Conservation (phyloP, 495 filamentous ascomycete species). For the Penicillium robsamsonii region DNA sequence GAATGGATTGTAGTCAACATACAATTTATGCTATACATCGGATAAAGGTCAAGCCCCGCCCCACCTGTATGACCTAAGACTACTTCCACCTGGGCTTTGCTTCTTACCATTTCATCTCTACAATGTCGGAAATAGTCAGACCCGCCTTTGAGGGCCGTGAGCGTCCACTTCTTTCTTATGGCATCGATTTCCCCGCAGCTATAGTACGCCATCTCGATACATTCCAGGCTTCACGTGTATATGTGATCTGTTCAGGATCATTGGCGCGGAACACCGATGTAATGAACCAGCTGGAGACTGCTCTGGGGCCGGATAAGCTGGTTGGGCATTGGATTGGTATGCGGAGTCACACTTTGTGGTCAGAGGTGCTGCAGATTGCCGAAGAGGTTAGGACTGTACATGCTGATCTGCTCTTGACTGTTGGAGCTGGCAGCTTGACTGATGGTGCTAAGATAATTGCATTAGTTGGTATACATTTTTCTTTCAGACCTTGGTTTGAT, state of each 20-base stretch:
- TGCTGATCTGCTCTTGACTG: slow-evolving; percentile 57
- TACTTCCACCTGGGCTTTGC: slow-evolving; percentile 1
- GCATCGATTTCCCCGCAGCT: slow-evolving; percentile 50
- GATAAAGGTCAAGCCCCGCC: too few relatives aligned
- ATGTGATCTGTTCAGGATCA: slow-evolving; percentile 60
- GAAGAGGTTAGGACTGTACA: slow-evolving; percentile 45
- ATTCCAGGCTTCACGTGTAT: slow-evolving; percentile 53
- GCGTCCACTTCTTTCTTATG: slow-evolving; percentile 48
- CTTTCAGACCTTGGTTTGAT: not conserved
- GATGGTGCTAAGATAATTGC: slow-evolving; percentile 61
- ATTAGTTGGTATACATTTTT: slow-evolving; percentile 36
- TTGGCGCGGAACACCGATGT: slow-evolving; percentile 53
- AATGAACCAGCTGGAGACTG: slow-evolving; percentile 42
- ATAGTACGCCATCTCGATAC: slow-evolving; percentile 50
- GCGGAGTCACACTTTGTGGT: slow-evolving; percentile 58
- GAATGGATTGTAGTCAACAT: too few relatives aligned
- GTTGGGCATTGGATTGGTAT: slow-evolving; percentile 57
- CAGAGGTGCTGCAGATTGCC: slow-evolving; percentile 56
- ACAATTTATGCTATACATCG: too few relatives aligned
- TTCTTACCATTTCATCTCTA: not conserved
- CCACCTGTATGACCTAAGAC: not conserved
- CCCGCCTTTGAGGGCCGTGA: slow-evolving; percentile 39
- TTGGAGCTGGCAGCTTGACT: slow-evolving; percentile 60
- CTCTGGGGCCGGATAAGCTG: slow-evolving; percentile 43
- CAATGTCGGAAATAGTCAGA: slow-evolving; percentile 37